phyloP scores from a whole-genome alignment of 1,284 basidiomycete species.

The Abortiporus biennis region DNA sequence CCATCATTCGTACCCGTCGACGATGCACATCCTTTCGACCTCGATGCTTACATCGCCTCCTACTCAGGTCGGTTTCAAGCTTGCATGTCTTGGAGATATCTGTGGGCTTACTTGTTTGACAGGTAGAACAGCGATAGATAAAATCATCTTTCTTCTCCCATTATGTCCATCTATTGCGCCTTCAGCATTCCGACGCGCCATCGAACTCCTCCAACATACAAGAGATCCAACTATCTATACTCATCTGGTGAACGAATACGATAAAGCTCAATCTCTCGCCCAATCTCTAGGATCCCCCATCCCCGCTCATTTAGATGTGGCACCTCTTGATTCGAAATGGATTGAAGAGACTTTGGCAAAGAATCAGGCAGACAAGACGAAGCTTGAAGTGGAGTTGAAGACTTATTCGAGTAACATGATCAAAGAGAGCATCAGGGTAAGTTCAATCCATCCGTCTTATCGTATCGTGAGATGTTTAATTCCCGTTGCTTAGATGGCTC shows the following conservation, averaged over 20 bases:
- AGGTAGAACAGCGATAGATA: slow-evolving; percentile 67
- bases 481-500: slow-evolving; percentile 64
- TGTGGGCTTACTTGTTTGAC: slow-evolving; percentile 3
- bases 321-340: slow-evolving; percentile 56
- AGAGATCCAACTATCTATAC: slow-evolving; percentile 60
- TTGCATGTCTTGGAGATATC: background rate
- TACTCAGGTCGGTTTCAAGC: slow-evolving; percentile 44
- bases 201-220: slow-evolving; percentile 53
- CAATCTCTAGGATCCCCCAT: slow-evolving; percentile 31
- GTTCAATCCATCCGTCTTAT: slow-evolving; percentile 21
- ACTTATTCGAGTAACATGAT: slow-evolving; percentile 89
- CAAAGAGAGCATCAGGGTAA: slow-evolving; percentile 87
- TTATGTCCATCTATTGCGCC: slow-evolving; percentile 60
- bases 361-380: slow-evolving; percentile 61
- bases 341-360: slow-evolving; percentile 51
- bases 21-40: slow-evolving; percentile 73
- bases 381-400: slow-evolving; percentile 85
- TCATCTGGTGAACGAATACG: slow-evolving; percentile 49
- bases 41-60: slow-evolving; percentile 62
- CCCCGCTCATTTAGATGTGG: slow-evolving; percentile 41
- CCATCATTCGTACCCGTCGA: slow-evolving; percentile 42
- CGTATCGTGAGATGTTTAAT: no score
- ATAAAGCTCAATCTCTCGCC: slow-evolving; percentile 32
- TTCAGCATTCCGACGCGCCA: slow-evolving; percentile 60
- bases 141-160: slow-evolving; percentile 60